Evolutionary conservation across 805 yeast genomes (phyloP).

Genomic region (Saccharomycopsis guyanensis): DNA sequence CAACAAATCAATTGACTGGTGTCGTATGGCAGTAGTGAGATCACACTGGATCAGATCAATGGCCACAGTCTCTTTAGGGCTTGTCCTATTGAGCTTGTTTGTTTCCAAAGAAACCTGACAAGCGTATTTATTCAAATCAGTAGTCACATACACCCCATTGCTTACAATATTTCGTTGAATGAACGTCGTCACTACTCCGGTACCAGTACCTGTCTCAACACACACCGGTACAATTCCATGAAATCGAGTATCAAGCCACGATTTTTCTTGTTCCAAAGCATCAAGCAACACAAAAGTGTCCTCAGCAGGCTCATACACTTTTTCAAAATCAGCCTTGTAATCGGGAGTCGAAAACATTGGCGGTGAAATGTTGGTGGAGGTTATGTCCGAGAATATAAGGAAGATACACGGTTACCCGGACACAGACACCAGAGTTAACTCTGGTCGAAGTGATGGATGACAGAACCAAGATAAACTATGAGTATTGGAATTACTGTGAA

Average conservation of each 20-base stretch:
- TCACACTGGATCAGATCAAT: conserved; percentile 51
- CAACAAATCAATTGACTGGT: conserved; percentile 52
- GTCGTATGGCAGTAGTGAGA: conserved; percentile 43
- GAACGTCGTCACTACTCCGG: conserved; percentile 84
- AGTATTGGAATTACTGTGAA: conserved; percentile 44
- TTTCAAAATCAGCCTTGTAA: conserved; percentile 52
- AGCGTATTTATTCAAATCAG: conserved; percentile 80
- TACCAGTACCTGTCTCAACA: conserved; percentile 85
- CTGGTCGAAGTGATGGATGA: too few relatives aligned
- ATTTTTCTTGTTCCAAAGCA: conserved; percentile 56
- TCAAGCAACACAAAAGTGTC: conserved; percentile 84
- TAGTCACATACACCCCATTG: conserved; percentile 50
- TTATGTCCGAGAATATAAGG: too few relatives aligned
- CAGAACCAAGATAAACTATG: too few relatives aligned
- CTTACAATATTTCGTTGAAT: conserved; percentile 49
- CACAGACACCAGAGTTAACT: too few relatives aligned
- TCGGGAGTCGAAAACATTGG: conserved; percentile 86
- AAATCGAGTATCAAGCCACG: conserved; percentile 23
- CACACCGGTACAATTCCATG: conserved; percentile 41
- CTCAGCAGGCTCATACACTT: conserved; percentile 91
- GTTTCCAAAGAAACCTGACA: conserved; percentile 47
- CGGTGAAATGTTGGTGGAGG: too few relatives aligned
- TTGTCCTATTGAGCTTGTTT: conserved; percentile 27
- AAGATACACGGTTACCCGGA: not conserved
- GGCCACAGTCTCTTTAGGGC: conserved; percentile 11